These are phyloP conservation scores for Pseudoscleropodium purum DNA, from an alignment of 225 moss, liverwort and hornwort genomes.

Conservation along the genomic window DNA sequence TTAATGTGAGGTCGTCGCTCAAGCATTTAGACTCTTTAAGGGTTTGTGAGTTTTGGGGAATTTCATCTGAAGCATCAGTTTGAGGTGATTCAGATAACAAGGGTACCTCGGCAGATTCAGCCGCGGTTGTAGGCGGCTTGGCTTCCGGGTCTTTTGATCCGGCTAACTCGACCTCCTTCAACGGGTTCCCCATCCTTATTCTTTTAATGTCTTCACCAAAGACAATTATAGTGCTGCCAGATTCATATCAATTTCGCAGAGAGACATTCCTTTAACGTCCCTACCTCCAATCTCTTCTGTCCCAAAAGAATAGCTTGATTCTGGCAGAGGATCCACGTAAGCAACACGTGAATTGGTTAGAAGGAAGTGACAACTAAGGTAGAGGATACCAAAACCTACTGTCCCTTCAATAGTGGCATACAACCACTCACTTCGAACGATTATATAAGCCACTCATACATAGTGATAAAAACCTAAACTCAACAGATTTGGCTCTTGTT, in stretches of 20 bases:
- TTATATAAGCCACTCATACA: neutral
- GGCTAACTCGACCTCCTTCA: constrained; percentile 48
- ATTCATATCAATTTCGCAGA: constrained; percentile 8
- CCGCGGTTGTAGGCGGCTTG: neutral
- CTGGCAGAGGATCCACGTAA: neutral
- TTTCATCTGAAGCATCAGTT: constrained; percentile 23
- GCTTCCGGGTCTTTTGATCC: constrained; percentile 13
- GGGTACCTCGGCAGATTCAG: constrained; percentile 47
- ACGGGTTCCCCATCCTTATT: constrained; percentile 35
- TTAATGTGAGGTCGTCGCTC: constrained; percentile 13
- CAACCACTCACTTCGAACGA: neutral
- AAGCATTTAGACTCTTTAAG: constrained; percentile 6
- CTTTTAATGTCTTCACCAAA: neutral
- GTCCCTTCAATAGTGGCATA: neutral
- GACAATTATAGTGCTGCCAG: neutral
- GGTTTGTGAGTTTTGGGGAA: neutral
- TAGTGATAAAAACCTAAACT: neutral
- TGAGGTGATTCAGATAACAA: constrained; percentile 21
- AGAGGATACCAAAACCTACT: neutral
- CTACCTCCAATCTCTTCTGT: neutral
- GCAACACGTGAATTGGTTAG: neutral
- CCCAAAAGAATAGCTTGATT: neutral
- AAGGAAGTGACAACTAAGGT: neutral
- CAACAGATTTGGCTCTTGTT: neutral
- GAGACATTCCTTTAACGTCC: neutral